Percentiles rank a stretch among this genome's conserved stretches.
phyloP scores from a whole-genome alignment of 78 protist genomes.

The Chrysochromulina tobinii region DNA sequence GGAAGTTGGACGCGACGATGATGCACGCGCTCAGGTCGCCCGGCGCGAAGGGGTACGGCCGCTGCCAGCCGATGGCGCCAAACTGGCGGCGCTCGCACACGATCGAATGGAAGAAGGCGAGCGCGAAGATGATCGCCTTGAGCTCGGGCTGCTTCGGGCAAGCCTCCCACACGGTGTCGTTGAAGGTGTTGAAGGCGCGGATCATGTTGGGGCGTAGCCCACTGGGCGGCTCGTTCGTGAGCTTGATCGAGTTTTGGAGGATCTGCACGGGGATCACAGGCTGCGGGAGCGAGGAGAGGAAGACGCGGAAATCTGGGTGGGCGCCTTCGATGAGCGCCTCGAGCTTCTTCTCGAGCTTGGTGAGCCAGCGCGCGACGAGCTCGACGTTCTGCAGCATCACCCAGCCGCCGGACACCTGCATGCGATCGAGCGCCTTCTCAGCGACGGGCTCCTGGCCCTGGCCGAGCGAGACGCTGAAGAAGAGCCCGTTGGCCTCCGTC shows the following conservation, averaged over 20 bases:
- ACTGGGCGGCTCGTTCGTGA: conserved; percentile 90
- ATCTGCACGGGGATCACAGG: conserved; percentile 49
- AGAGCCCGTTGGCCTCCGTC: conserved; percentile 7
- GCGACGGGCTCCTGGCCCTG: conserved; percentile 90
- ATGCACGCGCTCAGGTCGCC: conserved; percentile 79
- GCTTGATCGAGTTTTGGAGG: conserved; percentile 71
- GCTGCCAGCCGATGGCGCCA: conserved; percentile 89
- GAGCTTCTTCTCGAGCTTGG: conserved; percentile 71
- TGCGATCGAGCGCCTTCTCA: conserved; percentile 46
- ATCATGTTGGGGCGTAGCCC: conserved; percentile 64
- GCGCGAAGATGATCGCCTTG: conserved; percentile 72
- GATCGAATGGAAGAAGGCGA: conserved; percentile 86
- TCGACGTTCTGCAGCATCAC: conserved; percentile 84
- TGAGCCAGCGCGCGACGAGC: conserved; percentile 69
- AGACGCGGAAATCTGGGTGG: conserved; percentile 62
- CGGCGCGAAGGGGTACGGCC: conserved; percentile 78
- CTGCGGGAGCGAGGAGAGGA: conserved; percentile 63
- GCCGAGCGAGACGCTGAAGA: conserved; percentile 77
- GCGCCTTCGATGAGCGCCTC: conserved; percentile 37
- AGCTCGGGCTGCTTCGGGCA: conserved; percentile 51
- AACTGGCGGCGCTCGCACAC: conserved; percentile 87
- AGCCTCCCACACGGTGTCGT: conserved; percentile 40
- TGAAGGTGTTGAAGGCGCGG: conserved; percentile 41
- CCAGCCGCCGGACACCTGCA: conserved; percentile 65
- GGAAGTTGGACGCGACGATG: conserved; percentile 71